Evolutionary conservation across 1,284 basidiomycete genomes (phyloP), one percentile per base, ranked within the genome.

Genomic region (Ustilago trichophora): DNA sequence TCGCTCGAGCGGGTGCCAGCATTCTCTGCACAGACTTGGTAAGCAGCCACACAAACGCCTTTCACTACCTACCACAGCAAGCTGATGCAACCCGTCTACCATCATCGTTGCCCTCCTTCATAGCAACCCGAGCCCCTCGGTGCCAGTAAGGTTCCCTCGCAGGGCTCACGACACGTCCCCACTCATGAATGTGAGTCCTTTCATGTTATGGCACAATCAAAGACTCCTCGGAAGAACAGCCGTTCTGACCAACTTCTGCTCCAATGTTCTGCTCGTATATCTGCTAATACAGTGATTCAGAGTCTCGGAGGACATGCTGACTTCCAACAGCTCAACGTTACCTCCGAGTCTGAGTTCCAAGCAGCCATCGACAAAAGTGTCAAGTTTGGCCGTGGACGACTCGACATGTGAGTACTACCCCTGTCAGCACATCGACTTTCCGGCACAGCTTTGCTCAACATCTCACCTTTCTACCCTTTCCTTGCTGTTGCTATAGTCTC

Each of bases 281-380:
- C 13, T 7, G 18, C 29, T 31, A 6, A 5, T 9, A 32, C 51
- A 53, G 51, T 71, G 33, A 68, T 71, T 64, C 51, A 45, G 8
- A 46, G 26, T 11, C 56, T 65, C 25, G 68, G 68, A 13, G 68
- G 68, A 1, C 24, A 42, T 10, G 63, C 68, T 25, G 55, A 67
- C 35, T 71, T 67, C n/a, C 56, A 65, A n/a, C 26, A 46, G 19
- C 55, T 63, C 48, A 52, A 72, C 38, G 68, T 72, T 29, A 55
- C 58, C n/a, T 52, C 52, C 19, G 57, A 72, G 29, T 40, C 57
- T 16, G 64, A 72, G 7, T 72, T 65, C 19, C 18, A 63, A 8
- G 22, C 53, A 6, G 63, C 68, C 18, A 60, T 72, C 29, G 53
- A 36, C 35, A 43, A 50, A 32, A 46, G 49, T 19, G 52, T 68